Percentiles rank a stretch among this genome's conserved stretches.
Evolutionary conservation across 2,329 filamentous ascomycete species (phyloP).

Genomic region (Fusarium sp.): DNA sequence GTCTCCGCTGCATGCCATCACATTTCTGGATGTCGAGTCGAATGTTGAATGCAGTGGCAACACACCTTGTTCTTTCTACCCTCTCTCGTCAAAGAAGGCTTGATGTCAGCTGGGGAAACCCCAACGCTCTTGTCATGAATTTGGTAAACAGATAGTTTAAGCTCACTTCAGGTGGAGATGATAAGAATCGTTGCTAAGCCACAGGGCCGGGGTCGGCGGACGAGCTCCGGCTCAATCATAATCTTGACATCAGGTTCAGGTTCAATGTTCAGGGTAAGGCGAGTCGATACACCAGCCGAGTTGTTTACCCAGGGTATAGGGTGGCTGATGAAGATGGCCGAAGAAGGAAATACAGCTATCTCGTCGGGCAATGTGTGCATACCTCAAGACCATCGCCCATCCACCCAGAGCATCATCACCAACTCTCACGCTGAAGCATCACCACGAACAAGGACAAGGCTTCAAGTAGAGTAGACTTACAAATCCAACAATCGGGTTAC

Average conservation of each 20-base stretch:
- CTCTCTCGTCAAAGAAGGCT: neutral
- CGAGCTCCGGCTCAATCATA: neutral
- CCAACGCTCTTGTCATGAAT: neutral
- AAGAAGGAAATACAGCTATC: neutral
- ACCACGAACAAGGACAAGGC: neutral
- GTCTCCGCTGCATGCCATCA: neutral
- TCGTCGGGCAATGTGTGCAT: no score
- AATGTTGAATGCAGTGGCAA: neutral
- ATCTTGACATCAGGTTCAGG: neutral
- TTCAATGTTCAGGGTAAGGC: neutral
- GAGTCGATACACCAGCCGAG: neutral
- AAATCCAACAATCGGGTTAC: neutral
- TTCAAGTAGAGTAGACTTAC: neutral
- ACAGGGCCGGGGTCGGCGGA: neutral
- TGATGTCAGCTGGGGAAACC: neutral
- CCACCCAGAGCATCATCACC: neutral
- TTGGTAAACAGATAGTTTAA: neutral
- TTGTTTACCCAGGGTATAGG: neutral
- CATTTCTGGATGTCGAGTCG: neutral
- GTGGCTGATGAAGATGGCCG: neutral
- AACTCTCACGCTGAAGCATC: neutral
- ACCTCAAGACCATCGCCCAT: neutral
- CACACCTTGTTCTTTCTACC: neutral
- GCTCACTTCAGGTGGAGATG: neutral
- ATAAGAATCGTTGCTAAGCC: neutral